Conservation (phyloP, 345 rosid genomes). For the Euphorbia pulcherrima region DNA sequence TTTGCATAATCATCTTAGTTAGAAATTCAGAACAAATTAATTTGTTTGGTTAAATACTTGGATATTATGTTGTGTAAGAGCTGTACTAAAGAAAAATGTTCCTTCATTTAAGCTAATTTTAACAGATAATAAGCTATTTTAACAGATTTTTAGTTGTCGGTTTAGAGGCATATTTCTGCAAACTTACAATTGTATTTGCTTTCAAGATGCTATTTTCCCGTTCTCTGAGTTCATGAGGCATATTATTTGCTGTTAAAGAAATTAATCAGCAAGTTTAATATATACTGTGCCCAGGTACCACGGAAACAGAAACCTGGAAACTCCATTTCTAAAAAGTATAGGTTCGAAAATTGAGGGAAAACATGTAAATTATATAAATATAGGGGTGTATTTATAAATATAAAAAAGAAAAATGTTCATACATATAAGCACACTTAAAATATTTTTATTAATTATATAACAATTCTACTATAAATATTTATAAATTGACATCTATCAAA, state of each 20-base stretch:
- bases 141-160: not conserved
- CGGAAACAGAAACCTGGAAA: too few relatives aligned
- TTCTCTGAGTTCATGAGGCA: not conserved
- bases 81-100: not conserved
- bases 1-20: not conserved
- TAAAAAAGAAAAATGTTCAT: too few relatives aligned
- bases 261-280: not conserved
- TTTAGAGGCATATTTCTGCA: not conserved
- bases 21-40: not conserved
- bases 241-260: not conserved
- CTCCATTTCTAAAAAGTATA: too few relatives aligned
- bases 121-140: not conserved
- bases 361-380: too few relatives aligned
- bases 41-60: not conserved
- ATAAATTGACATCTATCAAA: too few relatives aligned
- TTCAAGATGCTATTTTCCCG: not conserved
- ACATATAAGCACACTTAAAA: too few relatives aligned
- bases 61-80: too few relatives aligned
- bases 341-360: too few relatives aligned
- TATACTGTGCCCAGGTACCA: too few relatives aligned
- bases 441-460: too few relatives aligned
- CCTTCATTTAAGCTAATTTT: not conserved
- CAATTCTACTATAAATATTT: too few relatives aligned
- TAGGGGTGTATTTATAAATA: too few relatives aligned
- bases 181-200: not conserved